phyloP scores from a whole-genome alignment of 2,329 filamentous ascomycete genomes.

The Dendryphion nanum region DNA sequence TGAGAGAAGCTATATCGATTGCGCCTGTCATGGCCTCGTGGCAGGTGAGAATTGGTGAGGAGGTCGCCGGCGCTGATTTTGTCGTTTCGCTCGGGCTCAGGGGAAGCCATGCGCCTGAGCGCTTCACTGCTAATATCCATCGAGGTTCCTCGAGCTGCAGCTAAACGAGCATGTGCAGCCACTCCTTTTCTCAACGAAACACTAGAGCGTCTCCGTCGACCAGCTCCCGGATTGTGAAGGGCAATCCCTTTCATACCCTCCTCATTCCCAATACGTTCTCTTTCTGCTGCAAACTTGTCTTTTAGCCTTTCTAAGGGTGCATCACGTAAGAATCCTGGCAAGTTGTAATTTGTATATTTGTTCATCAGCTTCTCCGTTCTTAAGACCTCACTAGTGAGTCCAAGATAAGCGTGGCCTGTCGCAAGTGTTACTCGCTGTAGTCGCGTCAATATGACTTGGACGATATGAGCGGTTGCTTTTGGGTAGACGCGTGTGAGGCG shows the following conservation, averaged over 20 bases:
- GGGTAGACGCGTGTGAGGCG: constrained; percentile 91
- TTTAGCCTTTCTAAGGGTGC: constrained; percentile 80
- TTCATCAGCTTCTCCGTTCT: constrained; percentile 93
- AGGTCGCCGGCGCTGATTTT: constrained; percentile 63
- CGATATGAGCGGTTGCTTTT: constrained; percentile 93
- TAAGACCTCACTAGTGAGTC: constrained; percentile 85
- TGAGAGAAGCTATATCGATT: constrained; percentile 48
- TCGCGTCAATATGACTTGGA: constrained; percentile 93
- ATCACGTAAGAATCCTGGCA: constrained; percentile 87
- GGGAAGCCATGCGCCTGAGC: constrained; percentile 21
- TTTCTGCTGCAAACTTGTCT: constrained; percentile 85
- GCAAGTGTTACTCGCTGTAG: constrained; percentile 92
- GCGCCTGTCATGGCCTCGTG: constrained; percentile 57
- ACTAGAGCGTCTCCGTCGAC: constrained; percentile 68
- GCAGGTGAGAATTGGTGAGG: constrained; percentile 72
- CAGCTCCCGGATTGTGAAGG: constrained; percentile 74
- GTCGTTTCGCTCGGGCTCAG: constrained; percentile 28
- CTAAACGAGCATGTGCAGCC: constrained; percentile 64
- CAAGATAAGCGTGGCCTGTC: constrained; percentile 92
- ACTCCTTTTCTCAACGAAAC: constrained; percentile 73
- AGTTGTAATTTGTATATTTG: constrained; percentile 83
- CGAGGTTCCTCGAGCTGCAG: constrained; percentile 45
- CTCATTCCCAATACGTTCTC: constrained; percentile 76
- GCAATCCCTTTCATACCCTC: constrained; percentile 92
- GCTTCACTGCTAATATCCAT: constrained; percentile 20